Percentiles rank a stretch among this genome's conserved stretches.
Evolutionary conservation across 2,329 filamentous ascomycete species (phyloP).

Genomic region (Aspergillus texensis): DNA sequence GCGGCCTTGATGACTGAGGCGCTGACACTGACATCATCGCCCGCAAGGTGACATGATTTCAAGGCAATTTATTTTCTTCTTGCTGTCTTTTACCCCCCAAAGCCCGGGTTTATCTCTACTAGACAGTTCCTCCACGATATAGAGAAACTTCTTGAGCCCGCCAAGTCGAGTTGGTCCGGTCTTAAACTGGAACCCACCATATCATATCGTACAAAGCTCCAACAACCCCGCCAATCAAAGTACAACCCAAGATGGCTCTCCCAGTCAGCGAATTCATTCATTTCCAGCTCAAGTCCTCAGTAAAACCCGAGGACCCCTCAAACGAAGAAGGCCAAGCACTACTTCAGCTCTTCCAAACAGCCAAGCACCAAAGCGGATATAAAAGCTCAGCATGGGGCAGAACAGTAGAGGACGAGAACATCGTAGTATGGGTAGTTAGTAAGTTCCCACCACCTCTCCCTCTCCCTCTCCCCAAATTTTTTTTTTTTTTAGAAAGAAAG

Average conservation of each 20-base stretch:
- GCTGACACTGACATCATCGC: slow-evolving; percentile 13
- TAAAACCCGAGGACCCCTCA: slow-evolving; percentile 41
- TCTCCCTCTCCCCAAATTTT: not conserved
- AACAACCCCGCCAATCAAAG: not conserved
- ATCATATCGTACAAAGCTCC: not conserved
- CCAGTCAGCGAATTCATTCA: slow-evolving; percentile 39
- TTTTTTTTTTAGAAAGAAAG: not conserved
- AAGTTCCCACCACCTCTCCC: slow-evolving; percentile 10
- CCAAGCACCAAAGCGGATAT: slow-evolving; percentile 38
- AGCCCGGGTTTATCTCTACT: not conserved
- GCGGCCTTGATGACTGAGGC: not conserved
- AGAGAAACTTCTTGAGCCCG: not conserved
- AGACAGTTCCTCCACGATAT: not conserved
- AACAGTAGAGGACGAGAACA: slow-evolving; percentile 38
- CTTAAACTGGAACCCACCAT: too few species aligned
- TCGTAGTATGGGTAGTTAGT: slow-evolving; percentile 43
- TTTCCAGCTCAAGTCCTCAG: slow-evolving; percentile 39
- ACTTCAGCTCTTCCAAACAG: slow-evolving; percentile 29
- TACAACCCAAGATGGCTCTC: slow-evolving; percentile 5
- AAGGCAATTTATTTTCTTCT: not conserved
- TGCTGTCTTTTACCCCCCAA: not conserved
- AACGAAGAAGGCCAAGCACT: slow-evolving; percentile 37
- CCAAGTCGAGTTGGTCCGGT: not conserved
- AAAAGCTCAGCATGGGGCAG: slow-evolving; percentile 41
- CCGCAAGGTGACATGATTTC: not conserved